These are phyloP conservation scores for Colletotrichum agaves DNA, from an alignment of 2,329 filamentous ascomycete genomes.

Conservation along the genomic window DNA sequence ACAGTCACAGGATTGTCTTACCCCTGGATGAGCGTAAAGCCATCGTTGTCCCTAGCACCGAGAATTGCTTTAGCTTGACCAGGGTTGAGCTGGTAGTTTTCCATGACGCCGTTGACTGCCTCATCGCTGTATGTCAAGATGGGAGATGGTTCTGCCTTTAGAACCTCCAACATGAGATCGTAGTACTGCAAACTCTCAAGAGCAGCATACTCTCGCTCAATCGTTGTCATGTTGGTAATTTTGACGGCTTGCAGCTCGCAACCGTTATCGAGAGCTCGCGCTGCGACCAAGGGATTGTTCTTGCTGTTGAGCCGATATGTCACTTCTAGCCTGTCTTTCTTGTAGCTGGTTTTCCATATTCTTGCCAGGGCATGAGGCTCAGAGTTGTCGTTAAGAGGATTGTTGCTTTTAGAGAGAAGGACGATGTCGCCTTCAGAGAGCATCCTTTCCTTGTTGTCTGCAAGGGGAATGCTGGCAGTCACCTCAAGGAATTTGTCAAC, in stretches of 20 bases:
- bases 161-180: slow-evolving; percentile 92
- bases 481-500: slow-evolving; percentile 95
- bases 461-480: slow-evolving; percentile 80
- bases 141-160: slow-evolving; percentile 89
- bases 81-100: slow-evolving; percentile 84
- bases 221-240: slow-evolving; percentile 91
- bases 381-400: slow-evolving; percentile 72
- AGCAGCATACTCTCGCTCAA: slow-evolving; percentile 95
- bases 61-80: slow-evolving; percentile 93
- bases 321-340: slow-evolving; percentile 84
- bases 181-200: slow-evolving; percentile 93
- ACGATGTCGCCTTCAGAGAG: slow-evolving; percentile 90
- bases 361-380: slow-evolving; percentile 87
- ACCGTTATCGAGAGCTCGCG: slow-evolving; percentile 70
- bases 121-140: slow-evolving; percentile 84
- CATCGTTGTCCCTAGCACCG: slow-evolving; percentile 94
- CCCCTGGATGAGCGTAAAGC: slow-evolving; percentile 95
- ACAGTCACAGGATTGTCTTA: slow-evolving; percentile 49
- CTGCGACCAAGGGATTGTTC: slow-evolving; percentile 69
- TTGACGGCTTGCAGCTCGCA: slow-evolving; percentile 79
- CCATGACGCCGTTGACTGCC: slow-evolving; percentile 74
- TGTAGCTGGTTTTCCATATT: slow-evolving; percentile 81
- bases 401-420: slow-evolving; percentile 79
- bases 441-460: slow-evolving; percentile 75
- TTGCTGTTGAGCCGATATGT: slow-evolving; percentile 83